Conservation (phyloP, 2,329 filamentous ascomycete species). For the Nothophaeocryptopus gaeumannii region DNA sequence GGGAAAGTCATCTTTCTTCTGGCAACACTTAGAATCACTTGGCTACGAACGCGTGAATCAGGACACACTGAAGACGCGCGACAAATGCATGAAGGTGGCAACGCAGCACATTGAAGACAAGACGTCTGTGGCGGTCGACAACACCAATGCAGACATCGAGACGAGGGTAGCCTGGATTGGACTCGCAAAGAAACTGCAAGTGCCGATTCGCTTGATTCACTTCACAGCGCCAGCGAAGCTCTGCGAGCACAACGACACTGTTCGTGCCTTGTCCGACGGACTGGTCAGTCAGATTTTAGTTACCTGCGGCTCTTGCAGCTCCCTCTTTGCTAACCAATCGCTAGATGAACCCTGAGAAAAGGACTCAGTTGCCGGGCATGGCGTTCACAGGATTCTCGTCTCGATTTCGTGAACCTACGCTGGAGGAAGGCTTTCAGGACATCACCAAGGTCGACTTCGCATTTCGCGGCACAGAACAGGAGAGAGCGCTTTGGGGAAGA, state of each 20-base stretch:
- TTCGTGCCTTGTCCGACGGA: conserved; percentile 62
- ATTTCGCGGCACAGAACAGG: conserved; percentile 58
- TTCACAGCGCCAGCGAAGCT: conserved; percentile 71
- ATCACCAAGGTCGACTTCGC: conserved; percentile 70
- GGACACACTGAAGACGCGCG: conserved; percentile 73
- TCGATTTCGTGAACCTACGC: conserved; percentile 68
- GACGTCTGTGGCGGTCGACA: conserved; percentile 77
- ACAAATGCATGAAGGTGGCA: conserved; percentile 69
- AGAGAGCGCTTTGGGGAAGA: conserved; percentile 68
- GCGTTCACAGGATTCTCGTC: conserved; percentile 76
- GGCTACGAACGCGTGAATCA: conserved; percentile 87
- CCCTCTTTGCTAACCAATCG: conserved; percentile 14
- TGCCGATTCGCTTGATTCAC: conserved; percentile 81
- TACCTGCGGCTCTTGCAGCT: conserved; percentile 11
- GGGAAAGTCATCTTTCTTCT: conserved; percentile 90
- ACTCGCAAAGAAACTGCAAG: conserved; percentile 65
- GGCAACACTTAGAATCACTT: conserved; percentile 70
- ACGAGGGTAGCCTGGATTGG: conserved; percentile 75
- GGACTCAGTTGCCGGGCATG: conserved; percentile 68
- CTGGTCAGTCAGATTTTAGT: conserved; percentile 26
- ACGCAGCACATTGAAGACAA: conserved; percentile 62
- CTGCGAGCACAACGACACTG: conserved; percentile 81
- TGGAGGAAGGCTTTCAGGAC: conserved; percentile 79
- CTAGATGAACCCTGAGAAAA: conserved; percentile 78
- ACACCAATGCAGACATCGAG: conserved; percentile 84